A percentile compares a stretch with the other conserved stretches of the same genome.
Conservation (phyloP, 2,329 filamentous ascomycete species). For the Diaporthe ampelina region DNA sequence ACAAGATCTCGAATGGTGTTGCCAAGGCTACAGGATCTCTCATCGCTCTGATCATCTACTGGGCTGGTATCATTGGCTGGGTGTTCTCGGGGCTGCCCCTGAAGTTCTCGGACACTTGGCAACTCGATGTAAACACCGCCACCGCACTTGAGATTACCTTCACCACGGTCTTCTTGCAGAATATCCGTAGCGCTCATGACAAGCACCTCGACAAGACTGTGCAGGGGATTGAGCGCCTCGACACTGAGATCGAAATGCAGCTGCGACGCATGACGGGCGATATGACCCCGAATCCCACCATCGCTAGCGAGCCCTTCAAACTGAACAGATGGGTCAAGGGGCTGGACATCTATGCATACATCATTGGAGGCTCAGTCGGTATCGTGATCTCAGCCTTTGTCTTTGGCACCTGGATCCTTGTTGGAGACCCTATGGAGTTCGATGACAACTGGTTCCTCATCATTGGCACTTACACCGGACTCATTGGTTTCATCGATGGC, state of each 20-base stretch:
- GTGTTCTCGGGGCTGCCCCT: slow-evolving; percentile 49
- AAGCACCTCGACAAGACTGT: slow-evolving; percentile 50
- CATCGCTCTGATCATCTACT: slow-evolving; percentile 51
- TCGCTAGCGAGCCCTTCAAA: slow-evolving; percentile 50
- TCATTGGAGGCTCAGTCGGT: slow-evolving; percentile 58
- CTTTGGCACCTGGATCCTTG: slow-evolving; percentile 53
- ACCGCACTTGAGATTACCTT: slow-evolving; percentile 59
- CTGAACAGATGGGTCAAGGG: slow-evolving; percentile 52
- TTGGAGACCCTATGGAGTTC: slow-evolving; percentile 56
- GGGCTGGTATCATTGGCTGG: slow-evolving; percentile 54
- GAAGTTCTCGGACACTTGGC: slow-evolving; percentile 53
- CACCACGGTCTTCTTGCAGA: slow-evolving; percentile 55
- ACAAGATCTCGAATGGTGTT: slow-evolving; percentile 47
- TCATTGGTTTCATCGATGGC: slow-evolving; percentile 60
- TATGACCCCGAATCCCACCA: slow-evolving; percentile 49
- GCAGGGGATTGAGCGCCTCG: slow-evolving; percentile 51
- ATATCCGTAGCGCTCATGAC: slow-evolving; percentile 55
- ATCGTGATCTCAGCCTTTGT: slow-evolving; percentile 55
- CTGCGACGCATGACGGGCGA: slow-evolving; percentile 53
- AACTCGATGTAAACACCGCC: slow-evolving; percentile 59
- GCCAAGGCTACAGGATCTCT: slow-evolving; percentile 50
- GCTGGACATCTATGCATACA: slow-evolving; percentile 59
- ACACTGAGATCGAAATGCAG: slow-evolving; percentile 51
- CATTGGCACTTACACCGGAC: slow-evolving; percentile 62
- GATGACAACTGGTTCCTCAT: slow-evolving; percentile 62